Percentiles rank a stretch among this genome's conserved stretches.
Conservation (phyloP, 208 protist species). For the Leishmania arabica region DNA sequence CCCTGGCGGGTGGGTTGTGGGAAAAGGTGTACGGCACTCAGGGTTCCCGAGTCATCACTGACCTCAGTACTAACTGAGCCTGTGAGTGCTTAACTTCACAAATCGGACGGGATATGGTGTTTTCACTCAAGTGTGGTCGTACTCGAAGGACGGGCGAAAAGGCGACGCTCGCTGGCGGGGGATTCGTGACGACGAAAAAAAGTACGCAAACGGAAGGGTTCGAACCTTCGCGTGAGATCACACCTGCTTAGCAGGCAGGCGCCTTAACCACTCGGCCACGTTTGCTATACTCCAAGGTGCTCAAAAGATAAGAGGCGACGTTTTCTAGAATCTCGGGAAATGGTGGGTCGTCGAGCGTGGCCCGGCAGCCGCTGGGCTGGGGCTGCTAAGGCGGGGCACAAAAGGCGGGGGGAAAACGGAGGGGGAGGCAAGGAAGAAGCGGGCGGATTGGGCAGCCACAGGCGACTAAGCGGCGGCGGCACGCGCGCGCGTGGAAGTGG, state of each 20-base stretch:
- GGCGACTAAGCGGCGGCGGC: neutral
- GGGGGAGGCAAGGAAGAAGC: neutral
- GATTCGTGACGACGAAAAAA: slow-evolving; percentile 17
- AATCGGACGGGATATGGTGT: slow-evolving; percentile 43
- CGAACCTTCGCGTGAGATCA: slow-evolving; percentile 93
- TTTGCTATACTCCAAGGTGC: slow-evolving; percentile 36
- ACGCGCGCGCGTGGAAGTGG: neutral
- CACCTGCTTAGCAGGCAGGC: slow-evolving; percentile 92
- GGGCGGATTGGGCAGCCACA: neutral
- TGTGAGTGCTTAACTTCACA: slow-evolving; percentile 45
- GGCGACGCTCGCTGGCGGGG: neutral
- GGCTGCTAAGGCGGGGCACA: fast-evolving
- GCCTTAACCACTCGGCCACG: slow-evolving; percentile 91
- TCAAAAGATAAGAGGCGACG: neutral
- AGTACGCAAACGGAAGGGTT: slow-evolving; percentile 88
- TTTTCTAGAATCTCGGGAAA: neutral
- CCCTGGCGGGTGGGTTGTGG: neutral
- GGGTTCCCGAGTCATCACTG: slow-evolving; percentile 35
- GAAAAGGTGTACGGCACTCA: slow-evolving; percentile 16
- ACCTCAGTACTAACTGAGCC: slow-evolving; percentile 35
- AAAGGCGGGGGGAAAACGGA: neutral
- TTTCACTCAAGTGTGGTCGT: slow-evolving; percentile 47
- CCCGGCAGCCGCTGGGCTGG: no score
- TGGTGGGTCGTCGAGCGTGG: no score
- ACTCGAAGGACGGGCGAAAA: slow-evolving; percentile 16